These are phyloP conservation scores for Cryptococcus neoformans DNA, from an alignment of 1,284 basidiomycete genomes.

Conservation along the genomic window DNA sequence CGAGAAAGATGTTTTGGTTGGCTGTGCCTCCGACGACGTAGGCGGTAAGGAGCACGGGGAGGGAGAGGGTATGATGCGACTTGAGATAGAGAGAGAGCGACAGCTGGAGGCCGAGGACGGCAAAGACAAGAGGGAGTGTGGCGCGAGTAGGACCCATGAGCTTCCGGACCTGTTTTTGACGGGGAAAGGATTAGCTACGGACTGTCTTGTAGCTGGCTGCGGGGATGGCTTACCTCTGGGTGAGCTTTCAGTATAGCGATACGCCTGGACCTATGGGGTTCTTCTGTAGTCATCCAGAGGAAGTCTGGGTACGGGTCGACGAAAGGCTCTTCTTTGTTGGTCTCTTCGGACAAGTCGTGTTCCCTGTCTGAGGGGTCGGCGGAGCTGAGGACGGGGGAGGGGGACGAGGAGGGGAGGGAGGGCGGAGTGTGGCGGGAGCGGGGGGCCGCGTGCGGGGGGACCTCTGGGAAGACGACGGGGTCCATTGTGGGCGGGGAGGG, in stretches of 20 bases:
- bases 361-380: constrained; percentile 9
- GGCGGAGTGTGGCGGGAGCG: background rate
- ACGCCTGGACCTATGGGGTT: constrained; percentile 85
- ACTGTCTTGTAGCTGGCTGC: constrained; percentile 1
- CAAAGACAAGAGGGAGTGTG: constrained; percentile 81
- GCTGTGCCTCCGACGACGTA: constrained; percentile 90
- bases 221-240: constrained; percentile 67
- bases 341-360: background rate
- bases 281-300: constrained; percentile 95
- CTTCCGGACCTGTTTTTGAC: constrained; percentile 65
- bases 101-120: constrained; percentile 77
- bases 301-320: constrained; percentile 58
- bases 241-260: constrained; percentile 91
- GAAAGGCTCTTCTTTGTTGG: constrained; percentile 1
- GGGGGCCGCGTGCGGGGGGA: background rate
- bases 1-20: constrained; percentile 96
- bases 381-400: constrained; percentile 12
- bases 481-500: background rate
- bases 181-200: background rate
- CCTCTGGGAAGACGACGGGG: background rate
- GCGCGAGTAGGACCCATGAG: constrained; percentile 92
- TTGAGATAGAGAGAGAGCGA: constrained; percentile 63
- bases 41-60: constrained; percentile 69
- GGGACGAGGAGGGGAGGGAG: constrained; percentile 6
- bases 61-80: constrained; percentile 64